These are phyloP conservation scores for Cudoniella acicularis DNA, from an alignment of 495 filamentous ascomycete species.

Conservation along the genomic window DNA sequence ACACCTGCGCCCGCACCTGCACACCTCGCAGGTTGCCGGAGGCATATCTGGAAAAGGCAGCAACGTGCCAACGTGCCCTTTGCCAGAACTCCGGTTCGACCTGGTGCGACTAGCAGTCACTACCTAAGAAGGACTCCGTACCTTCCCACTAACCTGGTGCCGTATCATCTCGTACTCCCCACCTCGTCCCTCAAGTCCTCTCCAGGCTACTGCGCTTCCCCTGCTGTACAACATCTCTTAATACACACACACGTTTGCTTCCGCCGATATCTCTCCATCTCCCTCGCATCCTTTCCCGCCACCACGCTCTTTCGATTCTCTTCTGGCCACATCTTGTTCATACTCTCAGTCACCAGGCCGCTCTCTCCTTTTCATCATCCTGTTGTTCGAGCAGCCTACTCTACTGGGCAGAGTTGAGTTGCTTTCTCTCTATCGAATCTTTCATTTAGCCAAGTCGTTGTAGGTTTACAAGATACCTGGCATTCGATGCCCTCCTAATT, in stretches of 20 bases:
- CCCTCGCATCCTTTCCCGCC: background rate
- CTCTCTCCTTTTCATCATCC: background rate
- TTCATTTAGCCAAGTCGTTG: background rate
- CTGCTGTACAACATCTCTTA: background rate
- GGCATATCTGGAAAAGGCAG: background rate
- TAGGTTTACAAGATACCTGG: background rate
- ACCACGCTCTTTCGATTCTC: background rate
- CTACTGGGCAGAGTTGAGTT: constrained; percentile 11
- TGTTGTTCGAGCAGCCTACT: constrained; percentile 5
- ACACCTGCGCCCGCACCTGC: too few relatives aligned
- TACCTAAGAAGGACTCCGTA: too few relatives aligned
- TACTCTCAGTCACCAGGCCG: background rate
- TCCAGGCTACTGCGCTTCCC: background rate
- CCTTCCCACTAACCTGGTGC: too few relatives aligned
- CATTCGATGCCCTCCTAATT: background rate
- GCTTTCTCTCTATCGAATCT: background rate
- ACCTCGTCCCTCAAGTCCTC: background rate
- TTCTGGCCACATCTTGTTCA: background rate
- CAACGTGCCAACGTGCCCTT: background rate
- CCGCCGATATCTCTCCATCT: background rate
- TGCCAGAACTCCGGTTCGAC: too few relatives aligned
- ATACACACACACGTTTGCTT: background rate
- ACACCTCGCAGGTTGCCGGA: background rate
- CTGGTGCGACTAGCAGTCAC: too few relatives aligned
- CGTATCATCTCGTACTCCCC: background rate